Evolutionary conservation across 345 rosid species (phyloP).

Genomic region (Ceriops zippeliana): DNA sequence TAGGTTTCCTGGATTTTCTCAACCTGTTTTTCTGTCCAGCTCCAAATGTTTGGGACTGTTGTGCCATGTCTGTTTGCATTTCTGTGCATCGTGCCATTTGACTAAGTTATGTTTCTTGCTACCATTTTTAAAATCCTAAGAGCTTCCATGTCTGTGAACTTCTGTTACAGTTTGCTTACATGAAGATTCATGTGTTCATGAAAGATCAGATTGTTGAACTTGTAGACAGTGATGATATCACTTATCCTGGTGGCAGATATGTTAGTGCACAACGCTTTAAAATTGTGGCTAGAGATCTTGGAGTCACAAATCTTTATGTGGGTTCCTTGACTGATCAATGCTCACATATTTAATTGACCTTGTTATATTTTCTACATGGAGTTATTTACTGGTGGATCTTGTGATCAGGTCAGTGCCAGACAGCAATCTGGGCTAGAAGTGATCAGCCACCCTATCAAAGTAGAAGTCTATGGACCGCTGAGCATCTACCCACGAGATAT

Average conservation of each 20-base stretch:
- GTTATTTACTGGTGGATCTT: constrained; percentile 22
- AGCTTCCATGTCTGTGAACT: constrained; percentile 13
- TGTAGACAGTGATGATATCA: constrained; percentile 32
- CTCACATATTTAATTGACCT: constrained; percentile 6
- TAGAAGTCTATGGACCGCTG: constrained; percentile 83
- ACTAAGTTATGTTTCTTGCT: not conserved
- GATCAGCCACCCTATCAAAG: constrained; percentile 65
- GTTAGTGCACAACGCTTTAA: constrained; percentile 44
- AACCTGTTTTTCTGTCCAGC: constrained; percentile 4
- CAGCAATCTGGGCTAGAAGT: constrained; percentile 74
- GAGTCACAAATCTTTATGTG: constrained; percentile 77
- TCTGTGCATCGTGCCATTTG: not conserved
- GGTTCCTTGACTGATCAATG: constrained; percentile 31
- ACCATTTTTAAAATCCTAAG: not conserved
- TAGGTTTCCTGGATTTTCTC: not conserved
- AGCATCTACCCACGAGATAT: constrained; percentile 67
- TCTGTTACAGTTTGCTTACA: constrained; percentile 62
- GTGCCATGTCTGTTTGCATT: not conserved
- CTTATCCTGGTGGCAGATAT: constrained; percentile 40
- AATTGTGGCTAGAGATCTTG: constrained; percentile 65
- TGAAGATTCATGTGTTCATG: constrained; percentile 67
- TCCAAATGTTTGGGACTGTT: not conserved
- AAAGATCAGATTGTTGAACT: constrained; percentile 70
- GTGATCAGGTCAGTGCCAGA: constrained; percentile 68
- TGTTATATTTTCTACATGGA: constrained; percentile 2